Evolutionary conservation across 2,329 filamentous ascomycete species (phyloP).

Genomic region (Hypoxylon sp.): DNA sequence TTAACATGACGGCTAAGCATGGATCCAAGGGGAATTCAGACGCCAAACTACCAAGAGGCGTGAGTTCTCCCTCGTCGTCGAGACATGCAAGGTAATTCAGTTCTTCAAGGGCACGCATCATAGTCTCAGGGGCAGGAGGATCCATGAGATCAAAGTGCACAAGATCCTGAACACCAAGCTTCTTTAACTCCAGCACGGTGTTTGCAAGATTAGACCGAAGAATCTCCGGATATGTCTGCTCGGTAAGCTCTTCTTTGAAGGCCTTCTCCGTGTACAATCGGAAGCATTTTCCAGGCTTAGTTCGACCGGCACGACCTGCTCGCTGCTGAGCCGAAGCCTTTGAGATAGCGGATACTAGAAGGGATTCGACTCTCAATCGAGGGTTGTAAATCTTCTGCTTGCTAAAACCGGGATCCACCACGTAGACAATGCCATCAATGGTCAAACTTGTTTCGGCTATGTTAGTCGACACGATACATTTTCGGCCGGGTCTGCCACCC

Average conservation of each 20-base stretch:
- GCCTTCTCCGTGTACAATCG: slow-evolving; percentile 94
- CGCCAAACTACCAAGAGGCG: slow-evolving; percentile 84
- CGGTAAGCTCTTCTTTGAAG: slow-evolving; percentile 98
- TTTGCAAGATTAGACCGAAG: slow-evolving; percentile 94
- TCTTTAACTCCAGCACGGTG: slow-evolving; percentile 96
- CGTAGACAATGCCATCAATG: slow-evolving; percentile 98
- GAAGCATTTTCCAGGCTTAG: slow-evolving; percentile 98
- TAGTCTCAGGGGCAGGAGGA: slow-evolving; percentile 94
- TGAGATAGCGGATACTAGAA: slow-evolving; percentile 97
- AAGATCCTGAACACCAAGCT: slow-evolving; percentile 93
- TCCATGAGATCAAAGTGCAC: slow-evolving; percentile 99
- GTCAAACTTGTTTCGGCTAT: slow-evolving; percentile 98
- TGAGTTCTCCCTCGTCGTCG: slow-evolving; percentile 96
- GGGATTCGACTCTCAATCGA: slow-evolving; percentile 93
- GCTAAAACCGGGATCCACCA: slow-evolving; percentile 98
- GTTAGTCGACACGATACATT: slow-evolving; percentile 95
- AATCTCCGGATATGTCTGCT: slow-evolving; percentile 97
- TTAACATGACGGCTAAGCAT: slow-evolving; percentile 95
- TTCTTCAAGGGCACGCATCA: slow-evolving; percentile 98
- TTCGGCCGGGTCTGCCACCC: slow-evolving; percentile 89
- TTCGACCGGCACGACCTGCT: slow-evolving; percentile 99
- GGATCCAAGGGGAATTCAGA: slow-evolving; percentile 97
- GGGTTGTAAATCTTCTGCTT: slow-evolving; percentile 99
- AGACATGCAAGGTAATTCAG: slow-evolving; percentile 97
- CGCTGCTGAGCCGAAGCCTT: slow-evolving; percentile 97